Conservation (phyloP, 495 filamentous ascomycete species). For the Ramalina peruviana region DNA sequence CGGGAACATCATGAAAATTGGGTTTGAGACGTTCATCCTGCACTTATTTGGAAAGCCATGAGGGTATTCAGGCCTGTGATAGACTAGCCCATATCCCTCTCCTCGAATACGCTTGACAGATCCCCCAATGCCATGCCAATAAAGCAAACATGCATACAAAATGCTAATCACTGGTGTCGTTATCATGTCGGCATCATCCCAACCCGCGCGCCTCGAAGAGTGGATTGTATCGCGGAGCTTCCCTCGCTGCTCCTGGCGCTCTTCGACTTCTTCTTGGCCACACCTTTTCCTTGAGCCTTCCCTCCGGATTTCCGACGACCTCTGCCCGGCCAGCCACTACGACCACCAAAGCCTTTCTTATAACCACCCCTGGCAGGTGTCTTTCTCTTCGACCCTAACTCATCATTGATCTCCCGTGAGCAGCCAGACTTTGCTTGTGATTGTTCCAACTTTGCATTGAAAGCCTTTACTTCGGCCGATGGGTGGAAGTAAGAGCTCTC, state of each 20-base stretch:
- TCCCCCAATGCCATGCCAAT: too few species aligned
- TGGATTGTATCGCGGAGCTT: constrained; percentile 1
- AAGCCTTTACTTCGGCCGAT: constrained; percentile 18
- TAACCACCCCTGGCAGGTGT: not conserved
- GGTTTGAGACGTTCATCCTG: too few species aligned
- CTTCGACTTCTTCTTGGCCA: constrained; percentile 6
- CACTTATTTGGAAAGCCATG: too few species aligned
- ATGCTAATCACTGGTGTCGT: not conserved
- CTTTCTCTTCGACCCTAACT: too few species aligned
- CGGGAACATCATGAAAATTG: too few species aligned
- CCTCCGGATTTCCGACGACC: not conserved
- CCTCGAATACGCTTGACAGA: too few species aligned
- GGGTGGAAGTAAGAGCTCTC: constrained; percentile 30
- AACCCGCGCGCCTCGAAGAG: constrained; percentile 19
- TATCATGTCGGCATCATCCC: constrained; percentile 28
- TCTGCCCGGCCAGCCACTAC: not conserved
- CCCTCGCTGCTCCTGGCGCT: constrained; percentile 10
- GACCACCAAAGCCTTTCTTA: constrained; percentile 4
- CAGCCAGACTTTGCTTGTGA: too few species aligned
- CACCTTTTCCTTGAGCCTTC: constrained; percentile 1
- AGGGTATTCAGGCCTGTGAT: too few species aligned
- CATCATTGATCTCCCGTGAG: too few species aligned
- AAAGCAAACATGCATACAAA: not conserved
- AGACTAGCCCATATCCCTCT: too few species aligned
- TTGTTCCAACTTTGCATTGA: constrained; percentile 14